Evolutionary conservation across 2,329 filamentous ascomycete genomes (phyloP).

Genomic region (Claviceps capensis): DNA sequence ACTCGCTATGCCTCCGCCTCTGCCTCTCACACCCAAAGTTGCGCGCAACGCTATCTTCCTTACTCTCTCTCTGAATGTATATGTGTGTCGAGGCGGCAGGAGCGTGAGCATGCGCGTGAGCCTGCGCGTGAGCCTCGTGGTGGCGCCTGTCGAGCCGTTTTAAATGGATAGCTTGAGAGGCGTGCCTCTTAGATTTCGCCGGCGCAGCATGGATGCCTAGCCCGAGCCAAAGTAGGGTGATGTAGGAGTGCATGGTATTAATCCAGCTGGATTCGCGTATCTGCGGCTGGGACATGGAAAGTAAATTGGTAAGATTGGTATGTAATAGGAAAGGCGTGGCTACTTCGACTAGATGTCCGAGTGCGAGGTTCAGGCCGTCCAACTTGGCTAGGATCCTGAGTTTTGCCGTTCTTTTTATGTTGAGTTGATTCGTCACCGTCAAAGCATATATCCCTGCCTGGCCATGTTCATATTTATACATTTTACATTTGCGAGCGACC

Average conservation of each 20-base stretch:
- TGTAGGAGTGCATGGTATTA: constrained; percentile 3
- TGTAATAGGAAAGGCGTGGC: too few species aligned
- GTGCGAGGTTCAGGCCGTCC: too few species aligned
- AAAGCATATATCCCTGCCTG: too few species aligned
- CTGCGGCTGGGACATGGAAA: not conserved
- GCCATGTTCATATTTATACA: too few species aligned
- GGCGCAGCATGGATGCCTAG: constrained; percentile 5
- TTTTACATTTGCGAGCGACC: not conserved
- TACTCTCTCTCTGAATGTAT: not conserved
- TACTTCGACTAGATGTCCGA: too few species aligned
- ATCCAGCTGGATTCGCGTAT: not conserved
- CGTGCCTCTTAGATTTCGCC: not conserved
- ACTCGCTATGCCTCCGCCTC: constrained; percentile 1
- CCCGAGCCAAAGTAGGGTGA: constrained; percentile 2
- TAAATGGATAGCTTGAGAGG: constrained; percentile 1
- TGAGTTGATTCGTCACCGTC: too few species aligned
- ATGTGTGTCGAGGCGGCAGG: not conserved
- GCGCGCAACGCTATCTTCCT: not conserved
- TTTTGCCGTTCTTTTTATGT: too few species aligned
- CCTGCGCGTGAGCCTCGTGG: not conserved
- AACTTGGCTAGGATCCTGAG: too few species aligned
- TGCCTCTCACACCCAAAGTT: not conserved
- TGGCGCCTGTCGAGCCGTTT: constrained; percentile 1
- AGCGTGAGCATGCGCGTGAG: not conserved
- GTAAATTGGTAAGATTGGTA: not conserved